Evolutionary conservation across 176 grass and related monocot genomes (phyloP).

Genomic region (Cenchrus purpureus): DNA sequence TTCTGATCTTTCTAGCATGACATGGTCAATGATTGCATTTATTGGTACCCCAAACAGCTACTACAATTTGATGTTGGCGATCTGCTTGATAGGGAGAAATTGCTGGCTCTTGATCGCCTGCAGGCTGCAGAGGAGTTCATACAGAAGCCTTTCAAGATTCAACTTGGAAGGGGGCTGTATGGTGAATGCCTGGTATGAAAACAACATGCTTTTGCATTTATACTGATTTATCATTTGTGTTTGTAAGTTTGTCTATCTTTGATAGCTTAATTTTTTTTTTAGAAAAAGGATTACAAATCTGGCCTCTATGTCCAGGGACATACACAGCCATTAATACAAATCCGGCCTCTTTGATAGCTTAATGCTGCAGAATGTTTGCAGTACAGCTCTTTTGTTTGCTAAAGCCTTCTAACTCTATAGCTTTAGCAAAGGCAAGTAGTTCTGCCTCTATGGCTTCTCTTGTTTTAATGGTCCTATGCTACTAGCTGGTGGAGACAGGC

Average conservation of each 20-base stretch:
- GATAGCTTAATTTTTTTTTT: neutral
- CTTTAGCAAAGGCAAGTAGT: constrained; percentile 34
- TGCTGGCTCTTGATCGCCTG: constrained; percentile 37
- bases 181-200: constrained; percentile 78
- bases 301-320: too few relatives aligned
- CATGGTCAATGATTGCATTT: constrained; percentile 35
- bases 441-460: constrained; percentile 10
- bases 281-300: too few relatives aligned
- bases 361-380: neutral
- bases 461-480: constrained; percentile 11
- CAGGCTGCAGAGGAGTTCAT: constrained; percentile 61
- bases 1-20: neutral
- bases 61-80: constrained; percentile 65
- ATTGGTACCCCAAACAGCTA: constrained; percentile 55
- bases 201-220: constrained; percentile 10
- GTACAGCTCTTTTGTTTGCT: constrained; percentile 15
- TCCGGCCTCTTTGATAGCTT: neutral
- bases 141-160: constrained; percentile 72
- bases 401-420: neutral
- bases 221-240: constrained; percentile 8
- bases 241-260: constrained; percentile 3
- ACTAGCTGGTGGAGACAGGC: neutral
- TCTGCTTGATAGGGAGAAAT: constrained; percentile 64
- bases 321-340: too few relatives aligned
- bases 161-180: constrained; percentile 75